Conservation (phyloP, 371 early-diverging fungal genomes). For the Rhizopus sp. region DNA sequence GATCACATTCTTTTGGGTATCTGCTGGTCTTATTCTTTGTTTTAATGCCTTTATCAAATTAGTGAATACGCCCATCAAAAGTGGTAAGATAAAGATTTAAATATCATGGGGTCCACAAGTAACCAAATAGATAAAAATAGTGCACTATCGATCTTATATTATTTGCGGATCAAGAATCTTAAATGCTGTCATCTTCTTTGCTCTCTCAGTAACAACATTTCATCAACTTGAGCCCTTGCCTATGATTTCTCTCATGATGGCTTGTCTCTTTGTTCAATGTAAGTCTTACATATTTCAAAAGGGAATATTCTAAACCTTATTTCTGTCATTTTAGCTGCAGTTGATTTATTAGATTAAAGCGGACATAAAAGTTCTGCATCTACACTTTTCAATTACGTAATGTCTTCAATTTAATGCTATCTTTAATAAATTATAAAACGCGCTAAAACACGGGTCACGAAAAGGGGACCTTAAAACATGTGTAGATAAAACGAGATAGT, state of each 20-base stretch:
- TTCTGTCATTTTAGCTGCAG: slow-evolving; percentile 20
- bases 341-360: slow-evolving; percentile 42
- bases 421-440: neutral
- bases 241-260: slow-evolving; percentile 52
- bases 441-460: neutral
- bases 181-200: slow-evolving; percentile 53
- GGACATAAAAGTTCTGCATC: neutral
- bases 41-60: slow-evolving; percentile 50
- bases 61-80: slow-evolving; percentile 39
- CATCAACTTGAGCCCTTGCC: slow-evolving; percentile 42
- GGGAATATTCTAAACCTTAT: slow-evolving; percentile 3
- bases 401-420: neutral
- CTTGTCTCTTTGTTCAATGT: slow-evolving; percentile 53
- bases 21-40: slow-evolving; percentile 42
- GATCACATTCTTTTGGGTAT: slow-evolving; percentile 45
- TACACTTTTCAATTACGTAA: slow-evolving; percentile 7
- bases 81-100: slow-evolving; percentile 22
- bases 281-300: slow-evolving; percentile 17
- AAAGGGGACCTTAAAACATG: too few species aligned
- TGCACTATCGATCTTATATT: slow-evolving; percentile 35
- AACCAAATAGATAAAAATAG: slow-evolving; percentile 17
- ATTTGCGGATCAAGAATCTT: slow-evolving; percentile 52
- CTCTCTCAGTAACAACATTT: slow-evolving; percentile 41
- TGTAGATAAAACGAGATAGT: neutral
- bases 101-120: neutral